Base-by-base conservation (phyloP, 2,329 filamentous ascomycete species). In the Scleromitrula shiraiana region DNA sequence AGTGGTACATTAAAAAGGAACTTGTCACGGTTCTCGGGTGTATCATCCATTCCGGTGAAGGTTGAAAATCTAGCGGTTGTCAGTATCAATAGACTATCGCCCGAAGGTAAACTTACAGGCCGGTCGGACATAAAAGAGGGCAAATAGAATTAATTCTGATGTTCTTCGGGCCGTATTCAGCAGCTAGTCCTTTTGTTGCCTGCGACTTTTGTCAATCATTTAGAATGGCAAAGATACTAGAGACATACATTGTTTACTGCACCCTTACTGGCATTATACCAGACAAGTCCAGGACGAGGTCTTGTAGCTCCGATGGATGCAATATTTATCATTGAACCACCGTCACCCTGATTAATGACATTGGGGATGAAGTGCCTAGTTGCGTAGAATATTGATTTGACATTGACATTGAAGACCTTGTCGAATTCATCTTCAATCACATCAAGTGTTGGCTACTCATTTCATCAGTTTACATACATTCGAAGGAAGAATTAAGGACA, bases 81-180 rank as follows among this genome's bases (percentile, higher is more conserved):
- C 30, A 49, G 32, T 22, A n/a, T 12, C 7, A 14, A 35, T 66
- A 69, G 29, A 37, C 24, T 12, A 17, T 37, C 20, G n/a, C 14
- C 5, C n/a, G 29, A 36, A 38, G 35, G 24, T 4, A 19, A 15
- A 52, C 54, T 46, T 50, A 62, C 56, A 88, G 71, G 2, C 78
- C 80, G 0, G 84, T 88, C 14, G 73, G 77, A 1, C 78, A 81
- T 1, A 87, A 70, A 0, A 87, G 73, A 0, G 83, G 84, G 39
- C 80, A 85, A 12, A 89, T 78, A 2, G 77, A 75, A 53, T 88
- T 88, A 58, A 89, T 82, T 0, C 84, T 76, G 54, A 90, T 86
- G 55, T 85, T 75, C 46, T 85, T 75, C 0, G 78, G 74, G 0
- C 80, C 85, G 56, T 84, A 89, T 63, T 89, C 85, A 1, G 83